phyloP scores from a whole-genome alignment of 306 rosid species.

The Calophaca sinica region DNA sequence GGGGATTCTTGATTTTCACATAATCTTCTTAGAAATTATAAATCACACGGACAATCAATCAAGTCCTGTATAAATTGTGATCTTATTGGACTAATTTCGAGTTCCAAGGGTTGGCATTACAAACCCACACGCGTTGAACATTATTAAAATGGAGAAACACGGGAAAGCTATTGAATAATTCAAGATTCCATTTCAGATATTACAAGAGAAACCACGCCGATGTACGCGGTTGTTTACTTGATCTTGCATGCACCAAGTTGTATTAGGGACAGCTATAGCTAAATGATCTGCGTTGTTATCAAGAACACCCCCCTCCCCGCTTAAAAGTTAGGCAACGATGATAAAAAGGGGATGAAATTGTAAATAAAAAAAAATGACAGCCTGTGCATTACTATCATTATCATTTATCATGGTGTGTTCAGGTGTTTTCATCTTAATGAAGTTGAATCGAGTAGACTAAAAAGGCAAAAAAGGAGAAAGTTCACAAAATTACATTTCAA shows the following conservation, averaged over 20 bases:
- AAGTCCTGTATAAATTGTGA: slow-evolving; percentile 9
- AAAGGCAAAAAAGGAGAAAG: too few relatives aligned
- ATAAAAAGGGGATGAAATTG: too few relatives aligned
- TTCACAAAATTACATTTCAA: too few relatives aligned
- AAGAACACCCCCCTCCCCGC: neutral
- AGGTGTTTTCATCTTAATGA: too few relatives aligned
- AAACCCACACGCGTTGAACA: slow-evolving; percentile 41
- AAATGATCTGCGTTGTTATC: neutral
- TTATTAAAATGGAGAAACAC: too few relatives aligned
- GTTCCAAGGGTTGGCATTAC: slow-evolving; percentile 41
- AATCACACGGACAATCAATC: neutral
- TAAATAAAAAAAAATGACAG: too few relatives aligned
- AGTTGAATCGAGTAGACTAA: too few relatives aligned
- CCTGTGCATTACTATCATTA: too few relatives aligned
- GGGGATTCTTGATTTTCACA: neutral
- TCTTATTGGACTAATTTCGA: neutral
- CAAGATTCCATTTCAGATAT: slow-evolving; percentile 37
- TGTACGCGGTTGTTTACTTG: slow-evolving; percentile 29
- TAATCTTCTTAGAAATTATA: neutral
- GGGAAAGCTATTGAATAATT: neutral
- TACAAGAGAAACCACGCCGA: slow-evolving; percentile 21
- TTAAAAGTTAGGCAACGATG: neutral
- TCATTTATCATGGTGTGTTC: too few relatives aligned
- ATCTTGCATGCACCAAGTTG: slow-evolving; percentile 24
- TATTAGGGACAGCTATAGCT: neutral